Percentiles rank a stretch among this genome's conserved stretches.
Evolutionary conservation across 129 eudicot species (phyloP).

Genomic region (Pulicaria dysenterica): DNA sequence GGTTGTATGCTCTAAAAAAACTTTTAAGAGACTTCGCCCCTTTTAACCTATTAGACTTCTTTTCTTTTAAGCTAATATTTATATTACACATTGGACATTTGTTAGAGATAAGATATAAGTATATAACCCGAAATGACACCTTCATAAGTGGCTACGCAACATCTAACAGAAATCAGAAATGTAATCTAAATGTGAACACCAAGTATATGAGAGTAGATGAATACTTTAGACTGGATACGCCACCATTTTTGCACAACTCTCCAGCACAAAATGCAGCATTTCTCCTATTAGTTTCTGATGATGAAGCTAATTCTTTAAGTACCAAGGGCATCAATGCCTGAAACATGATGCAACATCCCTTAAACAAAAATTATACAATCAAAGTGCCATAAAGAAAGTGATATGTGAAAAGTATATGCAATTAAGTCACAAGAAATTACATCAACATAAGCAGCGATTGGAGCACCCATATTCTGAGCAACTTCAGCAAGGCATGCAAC

Average conservation of each 20-base stretch:
- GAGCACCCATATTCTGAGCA: constrained; percentile 98
- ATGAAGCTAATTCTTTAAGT: constrained; percentile 83
- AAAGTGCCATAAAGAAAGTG: constrained; percentile 8
- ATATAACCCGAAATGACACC: not conserved
- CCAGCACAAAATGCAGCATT: constrained; percentile 98
- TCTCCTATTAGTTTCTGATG: constrained; percentile 85
- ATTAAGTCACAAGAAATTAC: constrained; percentile 40
- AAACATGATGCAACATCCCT: constrained; percentile 34
- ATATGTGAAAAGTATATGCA: not conserved
- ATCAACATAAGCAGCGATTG: constrained; percentile 81
- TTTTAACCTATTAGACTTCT: not conserved
- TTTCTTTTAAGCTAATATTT: not conserved
- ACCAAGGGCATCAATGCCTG: constrained; percentile 86
- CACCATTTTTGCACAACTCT: constrained; percentile 92
- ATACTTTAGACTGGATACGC: constrained; percentile 74
- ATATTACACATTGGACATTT: not conserved
- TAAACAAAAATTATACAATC: not conserved
- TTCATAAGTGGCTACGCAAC: not conserved
- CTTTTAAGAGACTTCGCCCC: not conserved
- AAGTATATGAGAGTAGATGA: constrained; percentile 29
- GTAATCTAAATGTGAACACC: not conserved
- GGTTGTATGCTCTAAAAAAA: not conserved
- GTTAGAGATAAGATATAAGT: not conserved
- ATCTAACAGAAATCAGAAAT: not conserved
- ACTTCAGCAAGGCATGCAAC: constrained; percentile 99